These are phyloP conservation scores for Kwoniella dendrophila DNA, from an alignment of 768 basidiomycete genomes.

Conservation along the genomic window DNA sequence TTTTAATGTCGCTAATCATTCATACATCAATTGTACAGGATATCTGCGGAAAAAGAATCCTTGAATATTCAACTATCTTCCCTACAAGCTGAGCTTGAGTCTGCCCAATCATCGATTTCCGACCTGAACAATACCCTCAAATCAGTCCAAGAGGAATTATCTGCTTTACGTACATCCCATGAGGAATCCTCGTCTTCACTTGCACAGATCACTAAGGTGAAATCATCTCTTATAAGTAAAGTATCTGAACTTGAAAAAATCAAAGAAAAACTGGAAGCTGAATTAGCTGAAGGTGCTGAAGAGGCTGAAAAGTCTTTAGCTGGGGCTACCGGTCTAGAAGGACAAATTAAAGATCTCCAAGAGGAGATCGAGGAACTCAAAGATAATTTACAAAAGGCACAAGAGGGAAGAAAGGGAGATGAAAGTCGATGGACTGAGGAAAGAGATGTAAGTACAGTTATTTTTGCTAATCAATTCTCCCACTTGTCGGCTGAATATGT, in stretches of 20 bases:
- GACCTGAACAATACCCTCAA: slow-evolving; percentile 12
- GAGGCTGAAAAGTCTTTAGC: slow-evolving; percentile 22
- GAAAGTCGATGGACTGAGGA: slow-evolving; percentile 12
- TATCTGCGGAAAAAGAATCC: slow-evolving; percentile 11
- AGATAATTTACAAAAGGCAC: slow-evolving; percentile 3
- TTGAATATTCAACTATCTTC: slow-evolving; percentile 1
- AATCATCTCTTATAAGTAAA: slow-evolving; percentile 5
- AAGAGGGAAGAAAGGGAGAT: slow-evolving; percentile 4
- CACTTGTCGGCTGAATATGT: not conserved
- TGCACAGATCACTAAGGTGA: slow-evolving; percentile 2
- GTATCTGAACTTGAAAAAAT: slow-evolving; percentile 15
- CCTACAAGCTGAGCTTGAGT: slow-evolving; percentile 5
- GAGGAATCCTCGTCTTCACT: not conserved
- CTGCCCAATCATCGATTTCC: slow-evolving; percentile 14
- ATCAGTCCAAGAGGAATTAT: slow-evolving; percentile 20
- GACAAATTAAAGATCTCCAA: slow-evolving; percentile 11
- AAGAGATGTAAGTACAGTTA: slow-evolving; percentile 19
- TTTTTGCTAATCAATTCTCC: too few species aligned
- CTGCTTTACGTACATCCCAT: slow-evolving; percentile 1
- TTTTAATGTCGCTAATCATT: not conserved
- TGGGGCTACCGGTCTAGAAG: slow-evolving; percentile 14
- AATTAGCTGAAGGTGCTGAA: slow-evolving; percentile 23
- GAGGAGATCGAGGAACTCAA: slow-evolving; percentile 21
- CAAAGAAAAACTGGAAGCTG: slow-evolving; percentile 18
- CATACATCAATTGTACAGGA: slow-evolving; percentile 2